A percentile compares a stretch with the other conserved stretches of the same genome.
phyloP scores from a whole-genome alignment of 2,329 filamentous ascomycete genomes.

The Fusarium palustre region DNA sequence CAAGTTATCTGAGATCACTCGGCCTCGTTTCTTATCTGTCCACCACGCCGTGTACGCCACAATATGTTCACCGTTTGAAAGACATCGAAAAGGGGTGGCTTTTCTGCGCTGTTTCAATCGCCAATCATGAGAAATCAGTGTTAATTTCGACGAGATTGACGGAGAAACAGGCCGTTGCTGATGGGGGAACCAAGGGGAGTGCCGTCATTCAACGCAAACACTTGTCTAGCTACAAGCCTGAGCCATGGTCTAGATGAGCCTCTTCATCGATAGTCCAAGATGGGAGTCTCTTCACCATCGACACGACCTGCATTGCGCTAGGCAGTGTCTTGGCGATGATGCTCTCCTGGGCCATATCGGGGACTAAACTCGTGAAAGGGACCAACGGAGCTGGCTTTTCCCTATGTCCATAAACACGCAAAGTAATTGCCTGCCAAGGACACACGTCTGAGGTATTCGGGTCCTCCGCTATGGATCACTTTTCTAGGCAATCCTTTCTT shows the following conservation, averaged over 20 bases:
- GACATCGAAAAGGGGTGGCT: background rate
- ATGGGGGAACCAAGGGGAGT: background rate
- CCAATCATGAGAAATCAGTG: background rate
- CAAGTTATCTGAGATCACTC: conserved; percentile 16
- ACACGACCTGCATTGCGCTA: background rate
- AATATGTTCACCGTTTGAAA: conserved; percentile 12
- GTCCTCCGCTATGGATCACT: background rate
- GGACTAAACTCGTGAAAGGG: background rate
- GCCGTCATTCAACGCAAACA: background rate
- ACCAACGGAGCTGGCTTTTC: background rate
- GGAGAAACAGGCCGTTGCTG: background rate
- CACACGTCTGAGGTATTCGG: conserved; percentile 12
- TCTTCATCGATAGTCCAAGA: background rate
- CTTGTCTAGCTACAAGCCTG: background rate
- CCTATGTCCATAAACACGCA: background rate
- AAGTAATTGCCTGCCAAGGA: background rate
- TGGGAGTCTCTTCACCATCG: background rate
- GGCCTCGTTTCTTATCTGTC: background rate
- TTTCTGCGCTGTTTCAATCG: background rate
- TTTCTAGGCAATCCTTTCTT: background rate
- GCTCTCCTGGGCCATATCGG: background rate
- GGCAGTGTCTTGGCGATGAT: background rate
- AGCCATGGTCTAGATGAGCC: background rate
- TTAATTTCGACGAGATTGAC: conserved; percentile 4
- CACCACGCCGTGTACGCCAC: background rate